These are phyloP conservation scores for Aotearoamyces nothofagi DNA, from an alignment of 2,329 filamentous ascomycete genomes.

Conservation along the genomic window DNA sequence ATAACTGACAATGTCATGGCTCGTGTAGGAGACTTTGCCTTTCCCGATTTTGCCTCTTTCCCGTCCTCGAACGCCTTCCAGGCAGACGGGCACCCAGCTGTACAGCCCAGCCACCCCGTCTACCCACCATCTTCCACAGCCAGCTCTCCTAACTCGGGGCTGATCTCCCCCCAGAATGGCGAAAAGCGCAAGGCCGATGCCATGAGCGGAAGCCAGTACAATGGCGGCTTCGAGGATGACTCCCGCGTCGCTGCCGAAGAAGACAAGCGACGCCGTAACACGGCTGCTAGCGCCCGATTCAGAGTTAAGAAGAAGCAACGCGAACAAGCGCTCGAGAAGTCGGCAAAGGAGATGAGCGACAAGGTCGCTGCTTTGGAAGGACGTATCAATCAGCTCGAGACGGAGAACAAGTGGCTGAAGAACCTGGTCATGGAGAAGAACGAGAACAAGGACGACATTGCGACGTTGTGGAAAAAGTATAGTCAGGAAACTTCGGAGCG, in stretches of 20 bases:
- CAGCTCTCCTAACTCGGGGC: slow-evolving; percentile 3
- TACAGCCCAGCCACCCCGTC: slow-evolving; percentile 7
- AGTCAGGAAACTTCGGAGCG: slow-evolving; percentile 17
- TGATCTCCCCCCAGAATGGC: slow-evolving; percentile 9
- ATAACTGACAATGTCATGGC: slow-evolving; percentile 17
- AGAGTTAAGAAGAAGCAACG: slow-evolving; percentile 94
- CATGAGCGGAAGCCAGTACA: slow-evolving; percentile 15
- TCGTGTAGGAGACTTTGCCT: slow-evolving; percentile 17
- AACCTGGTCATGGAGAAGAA: slow-evolving; percentile 73
- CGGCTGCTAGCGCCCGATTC: slow-evolving; percentile 77
- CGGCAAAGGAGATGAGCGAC: slow-evolving; percentile 69
- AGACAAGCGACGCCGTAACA: slow-evolving; percentile 81
- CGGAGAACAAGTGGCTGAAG: slow-evolving; percentile 72
- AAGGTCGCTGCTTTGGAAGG: slow-evolving; percentile 61
- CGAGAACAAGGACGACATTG: slow-evolving; percentile 28
- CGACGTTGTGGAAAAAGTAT: slow-evolving; percentile 24
- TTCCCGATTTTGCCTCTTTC: slow-evolving; percentile 17
- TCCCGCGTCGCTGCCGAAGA: slow-evolving; percentile 68
- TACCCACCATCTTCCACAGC: slow-evolving; percentile 9
- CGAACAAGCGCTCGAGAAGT: slow-evolving; percentile 70
- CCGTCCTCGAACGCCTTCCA: slow-evolving; percentile 9
- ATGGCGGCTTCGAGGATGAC: slow-evolving; percentile 49
- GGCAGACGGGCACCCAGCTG: slow-evolving; percentile 6
- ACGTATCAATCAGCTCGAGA: slow-evolving; percentile 63
- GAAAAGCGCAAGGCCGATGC: slow-evolving; percentile 18